Evolutionary conservation across 2,329 filamentous ascomycete species (phyloP), one percentile per base, ranked within the genome.

Genomic region (Apiospora phragmitis): DNA sequence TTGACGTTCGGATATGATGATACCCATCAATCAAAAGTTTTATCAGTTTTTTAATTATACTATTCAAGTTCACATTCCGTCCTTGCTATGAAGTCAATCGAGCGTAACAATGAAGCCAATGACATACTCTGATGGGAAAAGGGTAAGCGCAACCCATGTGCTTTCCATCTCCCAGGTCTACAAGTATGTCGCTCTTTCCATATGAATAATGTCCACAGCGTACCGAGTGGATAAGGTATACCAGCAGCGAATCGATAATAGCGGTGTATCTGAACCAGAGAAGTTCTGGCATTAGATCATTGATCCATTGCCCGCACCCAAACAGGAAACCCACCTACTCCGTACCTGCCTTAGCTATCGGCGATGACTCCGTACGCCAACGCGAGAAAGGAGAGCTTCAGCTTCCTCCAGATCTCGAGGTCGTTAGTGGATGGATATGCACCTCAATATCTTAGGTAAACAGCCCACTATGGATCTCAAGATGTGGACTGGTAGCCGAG

Each of bases 1-100:
- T 38, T 62, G 55, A 21, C 32, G 55, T 62, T 62, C 18, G 18
- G 32, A 38, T 35, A n/a, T 38, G 55, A 62, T 38, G 55, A 62
- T 62, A 62, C 55, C 55, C 55, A 62, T 62, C 55, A 38, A 62
- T 62, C 32, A 62, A 62, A 62, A 38, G 32, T 38, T 32, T 21
- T 59, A 59, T 32, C 21, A 38, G 12, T 38, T 38, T 32, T 14
- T 38, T 62, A 62, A 62, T 38, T 62, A 3, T 11, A 38, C 29
- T n/a, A 21, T 21, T 59, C 6, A 29, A 59, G 29, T 32, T 21
- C 51, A 35, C 16, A 35, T 35, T 35, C 1, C 16, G 11, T 35
- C 4, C 16, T 21, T 35, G 51, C 18, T 5, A 16, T 59, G 5
- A 59, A 11, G 26, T n/a, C 16, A 12, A 29, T 55, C 29, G 43